Base-by-base conservation (phyloP, 2,329 filamentous ascomycete species). In the Calonectria pauciramosa region DNA sequence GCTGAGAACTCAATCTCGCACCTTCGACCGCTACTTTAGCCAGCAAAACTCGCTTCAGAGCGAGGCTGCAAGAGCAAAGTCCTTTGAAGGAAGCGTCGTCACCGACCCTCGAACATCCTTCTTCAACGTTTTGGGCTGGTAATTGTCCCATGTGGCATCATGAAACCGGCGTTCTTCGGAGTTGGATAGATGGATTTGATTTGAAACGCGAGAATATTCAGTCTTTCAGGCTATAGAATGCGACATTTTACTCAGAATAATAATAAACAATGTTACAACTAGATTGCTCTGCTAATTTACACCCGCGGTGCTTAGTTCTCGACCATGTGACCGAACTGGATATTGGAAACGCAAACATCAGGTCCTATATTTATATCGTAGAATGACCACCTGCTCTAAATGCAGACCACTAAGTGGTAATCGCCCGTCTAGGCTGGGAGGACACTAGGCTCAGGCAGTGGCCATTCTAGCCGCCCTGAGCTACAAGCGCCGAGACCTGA, bases 31-130 rank as follows among this genome's bases (percentile, higher is more conserved):
- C 28, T 78, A 72, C 60, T 79, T 79, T 56, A 77, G 75, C 26
- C 71, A 79, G 20, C 78, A 79, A 30, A 79, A 79, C 78, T 80
- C 66, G 23, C 49, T 47, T 9, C 74, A 77, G 52, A 79, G 78
- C 65, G 78, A 79, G 13, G 36, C 65, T 23, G 52, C 30, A n/a
- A 56, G 52, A 18, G 52, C 52, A 32, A 56, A 56, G 52, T n/a
- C 52, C 3, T 56, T 56, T 30, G 52, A 56, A 11, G 28, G 28
- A 32, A 56, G 52, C 10, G 52, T 56, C 52, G 52, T 56, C 28
- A 56, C 52, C 30, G 52, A 56, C 52, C 52, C 52, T 7, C 52
- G 52, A 56, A 56, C 52, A 56, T 56, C 52, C 30, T 10, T 30
- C 26, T 56, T 56, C 52, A 56, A 56, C 30, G 11, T 56, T 30